A percentile compares a stretch with the other conserved stretches of the same genome.
These are phyloP conservation scores for Zoysia japonica DNA, from an alignment of 176 grass and related monocot species.

Conservation along the genomic window DNA sequence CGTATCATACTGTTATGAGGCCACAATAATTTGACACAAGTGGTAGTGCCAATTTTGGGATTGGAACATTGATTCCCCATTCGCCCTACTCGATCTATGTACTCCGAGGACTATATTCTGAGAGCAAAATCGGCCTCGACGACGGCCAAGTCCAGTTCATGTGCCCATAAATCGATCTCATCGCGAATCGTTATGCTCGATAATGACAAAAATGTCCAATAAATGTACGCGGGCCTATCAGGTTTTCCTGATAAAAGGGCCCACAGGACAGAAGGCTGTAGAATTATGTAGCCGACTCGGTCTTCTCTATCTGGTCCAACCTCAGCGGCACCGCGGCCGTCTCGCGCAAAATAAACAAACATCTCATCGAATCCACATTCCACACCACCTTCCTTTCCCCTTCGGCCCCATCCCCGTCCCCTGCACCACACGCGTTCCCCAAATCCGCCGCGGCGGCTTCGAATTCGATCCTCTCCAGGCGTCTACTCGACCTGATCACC, in stretches of 20 bases:
- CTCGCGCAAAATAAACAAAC: conserved; percentile 11
- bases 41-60: background rate
- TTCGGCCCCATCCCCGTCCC: background rate
- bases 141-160: no score
- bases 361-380: background rate
- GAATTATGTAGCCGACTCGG: conserved; percentile 16
- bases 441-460: conserved; percentile 32
- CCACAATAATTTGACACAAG: background rate
- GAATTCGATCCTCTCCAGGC: background rate
- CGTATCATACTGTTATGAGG: background rate
- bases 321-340: background rate
- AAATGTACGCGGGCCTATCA: background rate
- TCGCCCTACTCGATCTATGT: background rate
- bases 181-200: no score
- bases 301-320: conserved; percentile 27
- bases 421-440: conserved; percentile 33
- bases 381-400: conserved; percentile 17
- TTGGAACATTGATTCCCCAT: background rate
- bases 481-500: background rate
- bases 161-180: no score
- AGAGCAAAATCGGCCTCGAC: no score
- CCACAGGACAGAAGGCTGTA: background rate
- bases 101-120: no score
- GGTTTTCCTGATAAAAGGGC: background rate
- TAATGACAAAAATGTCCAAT: background rate